Conservation (phyloP, 164 flowering plant genomes). For the Liquidambar formosana region DNA sequence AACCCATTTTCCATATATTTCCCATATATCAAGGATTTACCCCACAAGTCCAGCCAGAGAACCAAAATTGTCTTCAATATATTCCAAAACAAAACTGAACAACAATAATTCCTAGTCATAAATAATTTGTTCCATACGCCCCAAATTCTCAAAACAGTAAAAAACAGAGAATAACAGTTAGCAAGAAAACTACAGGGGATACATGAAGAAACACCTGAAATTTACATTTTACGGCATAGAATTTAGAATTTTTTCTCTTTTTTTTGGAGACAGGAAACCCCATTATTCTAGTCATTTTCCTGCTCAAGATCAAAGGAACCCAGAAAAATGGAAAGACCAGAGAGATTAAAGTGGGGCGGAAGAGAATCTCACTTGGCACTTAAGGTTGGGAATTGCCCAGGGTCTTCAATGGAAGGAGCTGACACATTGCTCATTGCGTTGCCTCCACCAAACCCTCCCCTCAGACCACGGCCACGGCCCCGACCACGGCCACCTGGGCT, state of each 20-base stretch:
- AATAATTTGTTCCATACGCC: conserved; percentile 13
- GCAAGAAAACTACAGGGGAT: conserved; percentile 5
- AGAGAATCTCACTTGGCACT: conserved; percentile 30
- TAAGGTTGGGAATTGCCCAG: conserved; percentile 36
- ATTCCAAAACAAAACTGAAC: conserved; percentile 14
- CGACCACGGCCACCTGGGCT: conserved; percentile 73
- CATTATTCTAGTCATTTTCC: conserved; percentile 33
- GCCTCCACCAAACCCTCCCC: conserved; percentile 60
- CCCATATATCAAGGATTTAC: too few species aligned
- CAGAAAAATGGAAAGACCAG: not conserved
- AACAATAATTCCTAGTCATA: conserved; percentile 5
- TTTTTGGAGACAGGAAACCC: conserved; percentile 28
- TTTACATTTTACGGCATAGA: conserved; percentile 38
- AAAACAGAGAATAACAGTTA: conserved; percentile 7
- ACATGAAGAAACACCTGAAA: conserved; percentile 24
- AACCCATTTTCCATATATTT: too few species aligned
- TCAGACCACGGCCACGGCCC: conserved; percentile 75
- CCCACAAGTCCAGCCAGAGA: too few species aligned
- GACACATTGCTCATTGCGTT: not conserved
- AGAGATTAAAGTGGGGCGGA: not conserved
- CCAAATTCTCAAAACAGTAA: conserved; percentile 2
- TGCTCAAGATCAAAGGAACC: conserved; percentile 15
- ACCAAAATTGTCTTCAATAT: too few species aligned
- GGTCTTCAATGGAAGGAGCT: too few species aligned
- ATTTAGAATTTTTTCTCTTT: conserved; percentile 14